Evolutionary conservation across 2,329 filamentous ascomycete genomes (phyloP).

Genomic region (Alternaria triticina): DNA sequence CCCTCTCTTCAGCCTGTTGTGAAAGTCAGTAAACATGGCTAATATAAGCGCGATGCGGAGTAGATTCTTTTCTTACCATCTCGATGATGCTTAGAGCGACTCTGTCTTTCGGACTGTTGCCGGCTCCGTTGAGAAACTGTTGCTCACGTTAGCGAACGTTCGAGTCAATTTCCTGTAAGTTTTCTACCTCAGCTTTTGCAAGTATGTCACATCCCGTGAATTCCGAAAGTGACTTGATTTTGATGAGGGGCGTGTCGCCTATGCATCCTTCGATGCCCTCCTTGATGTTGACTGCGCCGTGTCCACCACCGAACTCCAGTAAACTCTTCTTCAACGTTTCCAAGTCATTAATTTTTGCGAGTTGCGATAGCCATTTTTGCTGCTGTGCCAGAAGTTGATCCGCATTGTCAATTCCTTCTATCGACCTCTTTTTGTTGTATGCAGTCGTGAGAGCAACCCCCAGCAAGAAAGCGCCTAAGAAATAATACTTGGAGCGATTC

Average conservation of each 20-base stretch:
- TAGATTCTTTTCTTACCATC: conserved; percentile 49
- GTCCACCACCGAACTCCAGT: conserved; percentile 21
- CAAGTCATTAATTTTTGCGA: conserved; percentile 34
- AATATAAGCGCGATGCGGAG: background rate
- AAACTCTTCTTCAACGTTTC: conserved; percentile 34
- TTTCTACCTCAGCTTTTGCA: conserved; percentile 79
- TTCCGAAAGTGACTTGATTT: conserved; percentile 82
- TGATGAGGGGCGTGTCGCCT: conserved; percentile 88
- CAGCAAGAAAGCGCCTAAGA: conserved; percentile 75
- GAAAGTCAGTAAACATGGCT: conserved; percentile 8
- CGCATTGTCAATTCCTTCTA: conserved; percentile 21
- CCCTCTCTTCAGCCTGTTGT: conserved; percentile 73
- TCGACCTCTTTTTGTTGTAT: conserved; percentile 27
- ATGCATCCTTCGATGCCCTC: conserved; percentile 91
- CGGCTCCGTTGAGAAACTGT: conserved; percentile 88
- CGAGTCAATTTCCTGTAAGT: background rate
- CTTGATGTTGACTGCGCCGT: conserved; percentile 56
- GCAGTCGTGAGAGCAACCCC: conserved; percentile 71
- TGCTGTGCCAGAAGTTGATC: conserved; percentile 25
- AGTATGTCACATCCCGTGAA: conserved; percentile 89
- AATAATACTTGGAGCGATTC: conserved; percentile 59
- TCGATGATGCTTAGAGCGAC: conserved; percentile 91
- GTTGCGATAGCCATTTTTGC: conserved; percentile 23
- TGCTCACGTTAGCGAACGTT: background rate
- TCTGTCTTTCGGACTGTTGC: conserved; percentile 91